phyloP scores from a whole-genome alignment of 768 basidiomycete genomes.

The Podaxis sp. region DNA sequence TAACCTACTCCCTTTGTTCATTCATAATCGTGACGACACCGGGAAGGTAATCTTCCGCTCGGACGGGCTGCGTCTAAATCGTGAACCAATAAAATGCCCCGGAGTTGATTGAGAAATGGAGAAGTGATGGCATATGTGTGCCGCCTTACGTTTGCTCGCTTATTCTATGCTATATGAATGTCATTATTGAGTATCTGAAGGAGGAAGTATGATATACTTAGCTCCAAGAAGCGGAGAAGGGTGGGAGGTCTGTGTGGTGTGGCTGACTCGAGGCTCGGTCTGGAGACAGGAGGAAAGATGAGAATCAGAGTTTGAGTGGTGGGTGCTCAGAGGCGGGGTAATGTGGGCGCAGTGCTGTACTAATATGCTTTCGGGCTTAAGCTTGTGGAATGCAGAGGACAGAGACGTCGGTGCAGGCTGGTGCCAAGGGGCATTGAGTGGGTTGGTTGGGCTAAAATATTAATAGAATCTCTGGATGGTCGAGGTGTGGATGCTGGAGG shows the following conservation, averaged over 20 bases:
- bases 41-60: background rate
- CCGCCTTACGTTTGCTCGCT: background rate
- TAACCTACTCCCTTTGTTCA: background rate
- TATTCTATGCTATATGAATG: background rate
- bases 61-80: background rate
- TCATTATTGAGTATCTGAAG: background rate
- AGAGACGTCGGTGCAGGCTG: background rate
- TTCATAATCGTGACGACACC: background rate
- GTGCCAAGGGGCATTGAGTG: background rate
- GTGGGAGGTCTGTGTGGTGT: conserved; percentile 2
- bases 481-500: background rate
- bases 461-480: background rate
- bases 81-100: background rate
- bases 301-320: background rate
- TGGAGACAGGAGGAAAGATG: background rate
- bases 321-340: background rate
- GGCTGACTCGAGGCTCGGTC: conserved; percentile 27
- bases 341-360: background rate
- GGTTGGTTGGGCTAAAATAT: background rate
- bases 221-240: conserved; percentile 3
- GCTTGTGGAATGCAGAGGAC: background rate
- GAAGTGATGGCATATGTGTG: background rate
- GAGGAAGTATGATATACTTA: conserved; percentile 7
- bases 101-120: background rate
- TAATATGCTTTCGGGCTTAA: background rate